Base-by-base conservation (phyloP, 2,329 filamentous ascomycete genomes). In the Pestalotiopsis sp. region DNA sequence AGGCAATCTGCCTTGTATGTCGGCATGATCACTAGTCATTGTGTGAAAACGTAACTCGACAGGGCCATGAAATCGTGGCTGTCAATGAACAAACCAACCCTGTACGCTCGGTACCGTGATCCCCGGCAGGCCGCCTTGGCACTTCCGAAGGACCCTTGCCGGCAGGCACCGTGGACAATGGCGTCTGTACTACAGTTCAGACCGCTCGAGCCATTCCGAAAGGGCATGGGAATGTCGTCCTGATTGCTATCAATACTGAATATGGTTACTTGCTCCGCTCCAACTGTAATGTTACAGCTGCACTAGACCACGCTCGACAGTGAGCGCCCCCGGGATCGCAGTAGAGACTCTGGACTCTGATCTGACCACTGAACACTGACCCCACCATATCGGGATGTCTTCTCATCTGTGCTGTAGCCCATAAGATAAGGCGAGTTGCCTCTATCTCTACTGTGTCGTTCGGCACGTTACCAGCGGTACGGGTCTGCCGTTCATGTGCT, bases 101-200 rank as follows among this genome's bases (percentile, higher is more conserved):
- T 36, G 27, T 20, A 9, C 9, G 11, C 31, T 61, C 27, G 59
- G 59, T 39, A 61, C 59, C 59, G 59, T 31, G 59, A 61, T 61
- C 59, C 59, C 59, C 59, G 27, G 17, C 57, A 12, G 5, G 12
- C 59, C 59, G 59, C 59, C 59, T 61, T 61, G 59, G 59, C 25
- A 61, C 13, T 38, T 20, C 59, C 59, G 59, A 27, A 59, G 17
- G 45, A n/a, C 45, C 45, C 45, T 52, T 20, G 45, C 45, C 45
- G 45, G 45, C 45, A 52, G 17, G 41, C 17, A 17, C 13, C 41
- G 45, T 52, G 45, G 17, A 52, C 17, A 7, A 52, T 52, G 17
- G 45, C 45, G 45, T 17, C 45, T 52, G 45, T 17, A n/a, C 45
- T 52, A 7, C 9, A 5, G n/a, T n/a, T 52, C 45, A 52, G 7